A percentile compares a stretch with the other conserved stretches of the same genome.
Evolutionary conservation across 2,329 filamentous ascomycete species (phyloP).

Genomic region (Ascochyta lentis): DNA sequence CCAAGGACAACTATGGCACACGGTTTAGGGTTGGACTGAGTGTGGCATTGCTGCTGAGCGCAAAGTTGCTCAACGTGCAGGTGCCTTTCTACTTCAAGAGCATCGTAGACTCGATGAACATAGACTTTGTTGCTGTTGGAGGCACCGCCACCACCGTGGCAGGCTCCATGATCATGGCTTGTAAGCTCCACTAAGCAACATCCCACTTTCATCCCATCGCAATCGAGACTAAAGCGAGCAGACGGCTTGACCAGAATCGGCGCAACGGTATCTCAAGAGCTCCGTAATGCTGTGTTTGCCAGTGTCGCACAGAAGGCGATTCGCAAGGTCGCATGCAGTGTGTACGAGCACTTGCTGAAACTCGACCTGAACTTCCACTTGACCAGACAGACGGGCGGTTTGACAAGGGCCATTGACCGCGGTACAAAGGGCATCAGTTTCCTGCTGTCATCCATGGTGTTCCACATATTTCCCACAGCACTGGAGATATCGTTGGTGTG

Average conservation of each 20-base stretch:
- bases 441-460: conserved; percentile 95
- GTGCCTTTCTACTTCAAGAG: conserved; percentile 99
- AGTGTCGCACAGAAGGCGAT: conserved; percentile 98
- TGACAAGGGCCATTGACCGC: conserved; percentile 92
- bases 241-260: conserved; percentile 88
- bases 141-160: conserved; percentile 89
- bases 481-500: conserved; percentile 96
- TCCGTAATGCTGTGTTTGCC: conserved; percentile 95
- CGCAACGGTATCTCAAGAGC: conserved; percentile 87
- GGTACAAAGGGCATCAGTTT: conserved; percentile 99
- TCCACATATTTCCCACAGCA: conserved; percentile 92
- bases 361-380: conserved; percentile 95
- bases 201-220: conserved; percentile 2
- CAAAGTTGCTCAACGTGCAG: conserved; percentile 94
- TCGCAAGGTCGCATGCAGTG: conserved; percentile 84
- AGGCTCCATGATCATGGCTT: conserved; percentile 90
- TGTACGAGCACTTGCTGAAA: conserved; percentile 87
- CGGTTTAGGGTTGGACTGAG: conserved; percentile 85
- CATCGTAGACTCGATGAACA: conserved; percentile 97
- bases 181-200: conserved; percentile 51
- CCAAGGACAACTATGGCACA: conserved; percentile 82
- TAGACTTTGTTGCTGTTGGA: conserved; percentile 86
- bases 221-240: conserved; percentile 39
- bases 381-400: conserved; percentile 88
- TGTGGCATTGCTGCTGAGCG: conserved; percentile 82